Conservation (phyloP, 129 eudicot species). For the Saposhnikovia divaricata region DNA sequence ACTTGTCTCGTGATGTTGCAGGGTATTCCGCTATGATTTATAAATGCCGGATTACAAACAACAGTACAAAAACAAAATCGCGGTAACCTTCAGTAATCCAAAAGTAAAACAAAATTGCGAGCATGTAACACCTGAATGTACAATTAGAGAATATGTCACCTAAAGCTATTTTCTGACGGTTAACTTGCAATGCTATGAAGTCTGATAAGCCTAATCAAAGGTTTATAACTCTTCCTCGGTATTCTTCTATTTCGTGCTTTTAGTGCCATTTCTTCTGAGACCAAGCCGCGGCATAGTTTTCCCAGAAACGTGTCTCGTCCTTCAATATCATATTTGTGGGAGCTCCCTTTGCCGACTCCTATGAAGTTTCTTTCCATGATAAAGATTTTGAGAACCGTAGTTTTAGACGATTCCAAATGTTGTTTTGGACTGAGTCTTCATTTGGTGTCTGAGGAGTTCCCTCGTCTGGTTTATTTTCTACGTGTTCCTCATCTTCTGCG, state of each 20-base stretch:
- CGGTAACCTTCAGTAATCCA: background rate
- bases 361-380: background rate
- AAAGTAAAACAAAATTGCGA: background rate
- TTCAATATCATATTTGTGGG: background rate
- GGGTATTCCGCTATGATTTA: background rate
- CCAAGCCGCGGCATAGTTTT: background rate
- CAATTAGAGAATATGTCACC: constrained; percentile 8
- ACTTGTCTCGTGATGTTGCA: background rate
- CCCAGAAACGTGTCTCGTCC: background rate
- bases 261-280: background rate
- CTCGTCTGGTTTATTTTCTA: background rate
- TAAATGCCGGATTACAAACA: background rate
- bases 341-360: background rate
- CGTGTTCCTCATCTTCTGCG: background rate
- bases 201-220: background rate
- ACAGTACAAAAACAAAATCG: background rate
- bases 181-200: background rate
- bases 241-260: background rate
- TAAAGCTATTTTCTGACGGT: background rate
- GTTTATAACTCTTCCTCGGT: background rate
- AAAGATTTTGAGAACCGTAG: background rate
- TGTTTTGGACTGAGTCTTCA: background rate
- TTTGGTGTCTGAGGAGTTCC: background rate
- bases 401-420: constrained; percentile 1
- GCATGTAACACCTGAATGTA: constrained; percentile 1